Evolutionary conservation across 148 eudicot genomes (phyloP).

Genomic region (Cornus controversa): DNA sequence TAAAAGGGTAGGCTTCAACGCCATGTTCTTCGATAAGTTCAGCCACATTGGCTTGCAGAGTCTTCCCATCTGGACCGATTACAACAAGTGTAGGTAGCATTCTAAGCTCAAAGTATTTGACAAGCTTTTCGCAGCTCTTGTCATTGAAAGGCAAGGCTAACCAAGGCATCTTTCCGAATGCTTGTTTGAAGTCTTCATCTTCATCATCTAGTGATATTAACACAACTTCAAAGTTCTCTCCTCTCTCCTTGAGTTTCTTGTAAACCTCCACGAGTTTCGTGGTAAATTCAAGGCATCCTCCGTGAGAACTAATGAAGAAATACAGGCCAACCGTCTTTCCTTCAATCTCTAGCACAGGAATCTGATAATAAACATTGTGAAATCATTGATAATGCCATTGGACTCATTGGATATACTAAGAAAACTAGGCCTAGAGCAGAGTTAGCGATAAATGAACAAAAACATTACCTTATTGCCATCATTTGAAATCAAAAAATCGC

Average conservation of each 20-base stretch:
- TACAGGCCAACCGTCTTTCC: constrained; percentile 73
- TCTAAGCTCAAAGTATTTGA: constrained; percentile 59
- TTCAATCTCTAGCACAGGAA: constrained; percentile 66
- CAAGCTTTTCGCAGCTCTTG: constrained; percentile 50
- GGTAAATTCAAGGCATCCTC: constrained; percentile 43
- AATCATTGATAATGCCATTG: too few relatives aligned
- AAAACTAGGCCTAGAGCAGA: too few relatives aligned
- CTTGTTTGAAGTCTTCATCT: constrained; percentile 47
- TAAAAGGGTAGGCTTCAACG: constrained; percentile 64
- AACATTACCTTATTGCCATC: constrained; percentile 10
- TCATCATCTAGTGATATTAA: constrained; percentile 63
- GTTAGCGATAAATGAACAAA: too few relatives aligned
- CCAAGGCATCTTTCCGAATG: constrained; percentile 56
- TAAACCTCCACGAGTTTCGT: constrained; percentile 48
- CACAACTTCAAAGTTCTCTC: constrained; percentile 66
- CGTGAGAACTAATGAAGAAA: constrained; percentile 42
- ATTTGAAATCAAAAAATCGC: constrained; percentile 13
- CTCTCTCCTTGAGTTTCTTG: constrained; percentile 44
- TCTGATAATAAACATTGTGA: constrained; percentile 25
- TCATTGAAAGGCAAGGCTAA: constrained; percentile 67
- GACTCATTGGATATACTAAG: too few relatives aligned
- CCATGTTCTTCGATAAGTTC: constrained; percentile 70
- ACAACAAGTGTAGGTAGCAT: constrained; percentile 61
- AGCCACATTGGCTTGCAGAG: constrained; percentile 54
- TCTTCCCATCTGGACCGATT: constrained; percentile 76